A percentile compares a stretch with the other conserved stretches of the same genome.
Evolutionary conservation across 176 grass and related monocot genomes (phyloP).

Genomic region (Oryza brachyantha): DNA sequence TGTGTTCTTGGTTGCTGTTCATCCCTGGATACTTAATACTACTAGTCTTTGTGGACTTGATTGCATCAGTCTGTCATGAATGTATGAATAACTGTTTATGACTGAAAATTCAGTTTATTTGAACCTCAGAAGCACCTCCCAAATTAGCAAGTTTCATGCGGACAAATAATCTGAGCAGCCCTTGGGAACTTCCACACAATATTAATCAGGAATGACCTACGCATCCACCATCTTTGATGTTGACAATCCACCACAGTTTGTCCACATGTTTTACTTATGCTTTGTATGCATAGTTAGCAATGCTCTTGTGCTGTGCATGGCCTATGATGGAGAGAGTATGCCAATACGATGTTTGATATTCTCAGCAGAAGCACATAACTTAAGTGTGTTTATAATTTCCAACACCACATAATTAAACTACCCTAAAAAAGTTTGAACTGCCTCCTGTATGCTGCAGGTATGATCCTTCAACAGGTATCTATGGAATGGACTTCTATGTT

Average conservation of each 20-base stretch:
- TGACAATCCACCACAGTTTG: not conserved
- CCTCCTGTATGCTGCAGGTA: conserved; percentile 33
- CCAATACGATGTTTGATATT: not conserved
- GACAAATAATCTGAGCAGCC: not conserved
- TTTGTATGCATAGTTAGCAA: not conserved
- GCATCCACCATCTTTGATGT: not conserved
- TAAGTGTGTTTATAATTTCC: not conserved
- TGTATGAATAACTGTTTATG: not conserved
- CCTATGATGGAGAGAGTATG: not conserved
- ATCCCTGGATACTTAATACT: not conserved
- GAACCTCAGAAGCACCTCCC: not conserved
- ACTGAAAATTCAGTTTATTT: not conserved
- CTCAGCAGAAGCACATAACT: not conserved
- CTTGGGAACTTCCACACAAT: no score
- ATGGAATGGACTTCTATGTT: conserved; percentile 69
- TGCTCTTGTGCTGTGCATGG: not conserved
- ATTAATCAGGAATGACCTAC: not conserved
- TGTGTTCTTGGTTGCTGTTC: not conserved
- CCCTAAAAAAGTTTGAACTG: not conserved
- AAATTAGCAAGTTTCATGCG: not conserved
- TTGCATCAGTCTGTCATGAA: not conserved
- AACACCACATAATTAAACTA: not conserved
- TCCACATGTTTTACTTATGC: not conserved
- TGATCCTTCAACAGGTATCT: conserved; percentile 66
- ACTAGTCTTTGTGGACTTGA: not conserved